Evolutionary conservation across 176 grass and related monocot species (phyloP).

Genomic region (Carex pumila): DNA sequence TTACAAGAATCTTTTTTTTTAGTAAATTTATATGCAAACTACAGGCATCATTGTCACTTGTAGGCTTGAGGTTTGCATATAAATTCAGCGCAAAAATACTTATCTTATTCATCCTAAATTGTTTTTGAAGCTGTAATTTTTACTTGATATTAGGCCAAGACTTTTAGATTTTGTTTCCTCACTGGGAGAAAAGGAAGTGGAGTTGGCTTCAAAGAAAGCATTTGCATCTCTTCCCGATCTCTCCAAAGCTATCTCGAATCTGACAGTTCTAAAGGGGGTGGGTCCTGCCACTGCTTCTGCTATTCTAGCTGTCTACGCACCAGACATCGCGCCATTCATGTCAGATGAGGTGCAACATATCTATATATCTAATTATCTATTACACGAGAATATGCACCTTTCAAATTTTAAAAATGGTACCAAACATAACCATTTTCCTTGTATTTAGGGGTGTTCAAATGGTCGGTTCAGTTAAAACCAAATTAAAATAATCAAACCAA

Average conservation of each 20-base stretch:
- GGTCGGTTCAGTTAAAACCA: no score
- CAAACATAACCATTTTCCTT: not conserved
- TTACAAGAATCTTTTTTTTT: no score
- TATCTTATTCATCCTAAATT: no score
- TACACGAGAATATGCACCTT: not conserved
- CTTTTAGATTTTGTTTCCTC: constrained; percentile 69
- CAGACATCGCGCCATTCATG: constrained; percentile 71
- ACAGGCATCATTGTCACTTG: no score
- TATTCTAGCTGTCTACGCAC: constrained; percentile 63
- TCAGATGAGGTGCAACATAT: constrained; percentile 65
- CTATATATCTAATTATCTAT: not conserved
- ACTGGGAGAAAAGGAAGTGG: constrained; percentile 48
- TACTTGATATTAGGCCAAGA: constrained; percentile 46
- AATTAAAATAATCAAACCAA: no score
- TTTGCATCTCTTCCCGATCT: constrained; percentile 65
- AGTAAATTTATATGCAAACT: no score
- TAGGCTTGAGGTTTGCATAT: no score
- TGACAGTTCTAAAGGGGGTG: constrained; percentile 69
- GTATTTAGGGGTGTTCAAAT: not conserved
- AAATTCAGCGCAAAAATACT: no score
- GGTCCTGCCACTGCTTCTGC: constrained; percentile 79
- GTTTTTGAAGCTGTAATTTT: not conserved
- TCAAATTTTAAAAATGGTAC: no score
- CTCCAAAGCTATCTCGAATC: constrained; percentile 49
- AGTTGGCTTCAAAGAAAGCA: constrained; percentile 60